Evolutionary conservation across 352 stramenopile species (phyloP).

Genomic region (Globisporangium rhizosaccharum): DNA sequence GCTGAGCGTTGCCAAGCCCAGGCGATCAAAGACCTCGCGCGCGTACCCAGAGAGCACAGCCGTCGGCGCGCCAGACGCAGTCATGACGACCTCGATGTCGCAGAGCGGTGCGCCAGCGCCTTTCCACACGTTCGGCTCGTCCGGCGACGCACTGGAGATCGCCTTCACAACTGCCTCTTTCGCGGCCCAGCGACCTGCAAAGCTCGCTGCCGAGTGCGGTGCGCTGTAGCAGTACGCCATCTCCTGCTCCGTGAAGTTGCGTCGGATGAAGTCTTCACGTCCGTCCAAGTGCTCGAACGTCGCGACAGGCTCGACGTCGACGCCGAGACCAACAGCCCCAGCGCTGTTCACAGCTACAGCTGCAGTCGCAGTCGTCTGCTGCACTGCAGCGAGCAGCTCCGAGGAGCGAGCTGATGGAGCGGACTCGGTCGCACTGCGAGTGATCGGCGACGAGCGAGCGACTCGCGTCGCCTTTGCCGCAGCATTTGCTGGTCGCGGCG

Average conservation of each 20-base stretch:
- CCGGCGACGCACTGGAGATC: conserved; percentile 67
- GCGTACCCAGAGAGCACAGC: conserved; percentile 75
- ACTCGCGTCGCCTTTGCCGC: conserved; percentile 45
- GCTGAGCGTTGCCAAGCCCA: conserved; percentile 65
- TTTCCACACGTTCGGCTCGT: conserved; percentile 68
- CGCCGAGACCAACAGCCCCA: conserved; percentile 37
- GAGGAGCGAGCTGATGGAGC: conserved; percentile 15
- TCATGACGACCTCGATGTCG: conserved; percentile 86
- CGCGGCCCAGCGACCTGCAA: conserved; percentile 83
- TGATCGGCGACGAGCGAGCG: not conserved
- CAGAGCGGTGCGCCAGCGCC: conserved; percentile 62
- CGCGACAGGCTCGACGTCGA: conserved; percentile 80
- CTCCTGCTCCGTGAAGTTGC: conserved; percentile 88
- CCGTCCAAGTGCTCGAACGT: conserved; percentile 75
- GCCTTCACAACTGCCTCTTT: conserved; percentile 90
- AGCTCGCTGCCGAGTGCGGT: conserved; percentile 70
- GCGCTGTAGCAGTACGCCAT: conserved; percentile 80
- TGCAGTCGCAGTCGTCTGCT: conserved; percentile 35
- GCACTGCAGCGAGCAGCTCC: conserved; percentile 50
- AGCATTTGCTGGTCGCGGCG: conserved; percentile 12
- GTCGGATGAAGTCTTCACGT: conserved; percentile 75
- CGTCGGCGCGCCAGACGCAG: conserved; percentile 65
- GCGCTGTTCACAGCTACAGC: conserved; percentile 38
- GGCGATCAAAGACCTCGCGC: conserved; percentile 70
- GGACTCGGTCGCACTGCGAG: too few species aligned